Percentiles rank a stretch among this genome's conserved stretches.
Evolutionary conservation across 2,329 filamentous ascomycete species (phyloP).

Genomic region (Exophiala calicioides): DNA sequence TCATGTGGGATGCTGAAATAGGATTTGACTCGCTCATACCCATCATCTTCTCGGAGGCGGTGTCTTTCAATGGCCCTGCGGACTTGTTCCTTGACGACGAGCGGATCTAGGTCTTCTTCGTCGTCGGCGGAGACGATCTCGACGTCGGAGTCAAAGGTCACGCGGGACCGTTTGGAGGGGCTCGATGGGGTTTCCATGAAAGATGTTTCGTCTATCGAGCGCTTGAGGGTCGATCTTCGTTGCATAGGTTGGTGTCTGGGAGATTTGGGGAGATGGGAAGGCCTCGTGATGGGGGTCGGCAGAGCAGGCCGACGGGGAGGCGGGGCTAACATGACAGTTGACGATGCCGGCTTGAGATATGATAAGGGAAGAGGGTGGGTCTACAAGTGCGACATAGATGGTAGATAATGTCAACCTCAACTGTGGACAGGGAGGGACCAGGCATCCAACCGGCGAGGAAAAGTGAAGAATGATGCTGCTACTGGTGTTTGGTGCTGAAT

Average conservation of each 20-base stretch:
- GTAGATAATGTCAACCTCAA: constrained; percentile 1
- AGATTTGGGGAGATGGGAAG: constrained; percentile 16
- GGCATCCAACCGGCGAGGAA: constrained; percentile 6
- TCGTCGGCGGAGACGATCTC: constrained; percentile 35
- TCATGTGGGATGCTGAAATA: constrained; percentile 53
- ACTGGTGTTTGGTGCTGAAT: no score
- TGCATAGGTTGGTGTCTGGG: constrained; percentile 16
- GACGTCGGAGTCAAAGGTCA: constrained; percentile 45
- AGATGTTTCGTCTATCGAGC: constrained; percentile 30
- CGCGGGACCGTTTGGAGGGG: constrained; percentile 44
- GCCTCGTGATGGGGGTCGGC: constrained; percentile 20
- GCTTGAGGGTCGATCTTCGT: constrained; percentile 28
- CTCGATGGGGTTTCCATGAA: constrained; percentile 32
- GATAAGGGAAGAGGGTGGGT: constrained; percentile 7
- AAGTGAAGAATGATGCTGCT: no score
- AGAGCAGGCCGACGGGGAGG: constrained; percentile 25
- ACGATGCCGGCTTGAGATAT: constrained; percentile 5
- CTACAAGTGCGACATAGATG: neutral
- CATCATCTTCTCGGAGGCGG: constrained; percentile 54
- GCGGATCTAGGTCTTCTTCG: constrained; percentile 30
- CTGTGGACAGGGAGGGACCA: neutral
- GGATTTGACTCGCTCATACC: constrained; percentile 58
- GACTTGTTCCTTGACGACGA: constrained; percentile 62
- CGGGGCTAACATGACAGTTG: constrained; percentile 27
- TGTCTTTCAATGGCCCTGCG: constrained; percentile 58